Conservation (phyloP, 129 eudicot species). For the Rutidosis leptorrhynchoides region DNA sequence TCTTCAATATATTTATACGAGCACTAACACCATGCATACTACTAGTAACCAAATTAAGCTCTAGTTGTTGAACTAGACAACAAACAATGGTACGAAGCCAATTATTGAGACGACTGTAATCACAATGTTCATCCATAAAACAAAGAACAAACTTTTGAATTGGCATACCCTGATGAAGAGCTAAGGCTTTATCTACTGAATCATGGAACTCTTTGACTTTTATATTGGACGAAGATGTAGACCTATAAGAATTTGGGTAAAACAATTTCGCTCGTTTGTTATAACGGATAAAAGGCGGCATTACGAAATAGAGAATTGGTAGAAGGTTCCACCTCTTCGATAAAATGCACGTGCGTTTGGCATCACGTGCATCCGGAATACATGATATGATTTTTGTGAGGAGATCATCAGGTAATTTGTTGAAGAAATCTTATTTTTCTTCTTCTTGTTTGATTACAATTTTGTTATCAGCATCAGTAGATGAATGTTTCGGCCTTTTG, state of each 20-base stretch:
- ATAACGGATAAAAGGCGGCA: background rate
- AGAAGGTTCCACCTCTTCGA: background rate
- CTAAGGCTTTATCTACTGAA: conserved; percentile 16
- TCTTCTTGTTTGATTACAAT: background rate
- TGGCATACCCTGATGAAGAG: conserved; percentile 13
- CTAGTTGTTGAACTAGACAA: conserved; percentile 13
- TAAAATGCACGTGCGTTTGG: background rate
- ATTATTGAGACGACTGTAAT: conserved; percentile 2
- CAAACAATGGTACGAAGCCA: conserved; percentile 5
- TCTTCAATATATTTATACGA: conserved; percentile 12
- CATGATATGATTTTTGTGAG: background rate
- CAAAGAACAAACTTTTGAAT: conserved; percentile 15
- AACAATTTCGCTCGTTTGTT: no score
- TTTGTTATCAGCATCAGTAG: background rate
- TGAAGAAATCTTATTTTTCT: background rate
- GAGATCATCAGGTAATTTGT: background rate
- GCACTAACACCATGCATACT: conserved; percentile 1
- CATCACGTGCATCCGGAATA: background rate
- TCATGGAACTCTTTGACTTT: conserved; percentile 17
- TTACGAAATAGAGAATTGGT: background rate
- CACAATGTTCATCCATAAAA: conserved; percentile 4
- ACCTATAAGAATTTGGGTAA: no score
- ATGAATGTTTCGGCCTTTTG: background rate
- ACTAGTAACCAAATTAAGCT: conserved; percentile 17
- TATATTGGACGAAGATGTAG: background rate